phyloP scores from a whole-genome alignment of 371 early-diverging fungal genomes.

The Saksenaea vasiformis region DNA sequence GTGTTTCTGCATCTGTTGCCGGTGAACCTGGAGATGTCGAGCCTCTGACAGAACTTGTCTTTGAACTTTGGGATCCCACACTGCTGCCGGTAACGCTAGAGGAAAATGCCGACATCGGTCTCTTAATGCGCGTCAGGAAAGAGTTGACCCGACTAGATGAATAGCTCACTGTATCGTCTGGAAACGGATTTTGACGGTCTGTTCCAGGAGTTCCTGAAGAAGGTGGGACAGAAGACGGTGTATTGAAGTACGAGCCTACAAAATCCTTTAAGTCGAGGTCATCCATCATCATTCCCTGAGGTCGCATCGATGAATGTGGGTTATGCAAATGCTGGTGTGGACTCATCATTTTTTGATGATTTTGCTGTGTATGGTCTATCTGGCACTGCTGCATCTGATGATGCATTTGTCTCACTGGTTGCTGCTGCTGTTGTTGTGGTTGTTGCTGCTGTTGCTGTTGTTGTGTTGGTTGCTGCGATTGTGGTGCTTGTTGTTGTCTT shows the following conservation, averaged over 20 bases:
- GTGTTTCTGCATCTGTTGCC: conserved; percentile 25
- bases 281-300: neutral
- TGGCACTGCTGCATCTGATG: conserved; percentile 4
- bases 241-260: conserved; percentile 8
- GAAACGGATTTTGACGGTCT: neutral
- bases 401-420: conserved; percentile 2
- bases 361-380: conserved; percentile 1
- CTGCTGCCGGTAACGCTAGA: conserved; percentile 13
- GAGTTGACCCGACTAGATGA: conserved; percentile 8
- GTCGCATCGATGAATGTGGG: neutral
- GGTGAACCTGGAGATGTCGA: conserved; percentile 35
- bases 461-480: conserved; percentile 9
- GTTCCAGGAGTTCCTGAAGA: neutral
- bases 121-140: conserved; percentile 19
- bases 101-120: conserved; percentile 21
- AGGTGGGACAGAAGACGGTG: neutral
- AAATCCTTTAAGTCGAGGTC: neutral
- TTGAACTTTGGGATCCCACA: conserved; percentile 24
- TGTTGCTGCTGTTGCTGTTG: conserved; percentile 8
- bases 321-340: neutral
- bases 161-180: neutral
- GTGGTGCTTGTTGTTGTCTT: conserved; percentile 10
- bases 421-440: conserved; percentile 5
- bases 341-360: neutral
- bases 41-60: conserved; percentile 38